phyloP scores from a whole-genome alignment of 768 basidiomycete genomes.

The Phanerodontia chrysosporium region DNA sequence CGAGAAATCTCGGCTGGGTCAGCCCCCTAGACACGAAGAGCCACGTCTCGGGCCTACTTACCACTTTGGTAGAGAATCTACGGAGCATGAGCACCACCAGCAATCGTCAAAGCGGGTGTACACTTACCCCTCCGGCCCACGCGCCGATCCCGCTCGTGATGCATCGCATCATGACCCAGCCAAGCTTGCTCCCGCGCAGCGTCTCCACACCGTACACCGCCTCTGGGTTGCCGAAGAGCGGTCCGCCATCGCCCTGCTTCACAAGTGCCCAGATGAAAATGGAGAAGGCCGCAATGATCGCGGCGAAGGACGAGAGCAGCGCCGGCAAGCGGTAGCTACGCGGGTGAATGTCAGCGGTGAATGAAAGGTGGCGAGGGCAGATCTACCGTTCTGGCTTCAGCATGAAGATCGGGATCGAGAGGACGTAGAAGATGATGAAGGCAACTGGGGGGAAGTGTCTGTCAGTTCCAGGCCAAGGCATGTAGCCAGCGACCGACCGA shows the following conservation, averaged over 20 bases:
- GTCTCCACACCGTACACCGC: constrained; percentile 21
- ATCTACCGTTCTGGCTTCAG: constrained; percentile 26
- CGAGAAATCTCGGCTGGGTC: constrained; percentile 24
- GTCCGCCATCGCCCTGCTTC: constrained; percentile 28
- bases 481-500: constrained; percentile 15
- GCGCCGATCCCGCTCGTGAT: constrained; percentile 30
- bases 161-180: constrained; percentile 29
- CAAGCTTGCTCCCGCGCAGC: constrained; percentile 21
- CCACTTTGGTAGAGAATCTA: constrained; percentile 22
- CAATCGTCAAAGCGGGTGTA: background rate
- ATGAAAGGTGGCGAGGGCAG: background rate
- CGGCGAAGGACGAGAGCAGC: constrained; percentile 24
- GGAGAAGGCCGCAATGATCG: constrained; percentile 25
- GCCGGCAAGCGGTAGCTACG: constrained; percentile 21
- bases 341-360: background rate
- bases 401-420: constrained; percentile 27
- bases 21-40: too few relatives aligned
- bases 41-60: too few relatives aligned
- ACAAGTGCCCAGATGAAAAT: constrained; percentile 15
- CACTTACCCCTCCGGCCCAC: constrained; percentile 26
- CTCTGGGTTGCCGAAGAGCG: constrained; percentile 27
- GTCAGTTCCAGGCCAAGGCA: background rate
- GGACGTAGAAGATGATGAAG: constrained; percentile 28
- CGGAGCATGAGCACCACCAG: background rate
- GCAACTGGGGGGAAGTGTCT: constrained; percentile 14